Base-by-base conservation (phyloP, 1,284 basidiomycete genomes). In the Malassezia globosa region DNA sequence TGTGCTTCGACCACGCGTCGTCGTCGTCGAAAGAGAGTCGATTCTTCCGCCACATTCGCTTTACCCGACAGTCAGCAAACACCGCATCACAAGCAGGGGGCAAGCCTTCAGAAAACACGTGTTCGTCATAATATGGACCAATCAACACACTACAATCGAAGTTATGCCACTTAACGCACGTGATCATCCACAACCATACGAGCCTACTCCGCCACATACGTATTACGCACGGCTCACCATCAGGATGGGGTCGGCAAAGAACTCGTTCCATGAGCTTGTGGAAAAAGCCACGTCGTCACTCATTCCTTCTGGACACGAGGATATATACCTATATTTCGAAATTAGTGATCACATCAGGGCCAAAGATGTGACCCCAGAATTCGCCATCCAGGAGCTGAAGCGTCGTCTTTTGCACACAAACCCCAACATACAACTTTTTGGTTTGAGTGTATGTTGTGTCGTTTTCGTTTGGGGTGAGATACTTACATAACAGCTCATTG, bases 311-410 rank as follows among this genome's bases (percentile, higher is more conserved):
- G 42, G 74, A 69, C 61, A 74, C 16, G 87, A 92, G 72, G 89
- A 96, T 72, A 90, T 96, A 37, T 86, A 87, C 2, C 78, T 89
- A 58, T 88, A 87, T 65, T 82, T 97, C 55, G 89, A 96, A 70
- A 87, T 96, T 76, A 89, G 87, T 59, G 92, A 97, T 74, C 83
- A 92, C 74, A 62, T 99, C 68, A 81, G 89, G 48, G 87, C 88
- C 14, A 92, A 92, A 75, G 81, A 84, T 35, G 84, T 85, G 0
- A 79, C 80, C 21, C 82, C 89, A 8, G 85, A 85, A 72, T 82
- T 85, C 54, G 85, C 92, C 1, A 85, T 90, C 82, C 83, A 84
- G 55, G 81, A 84, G 29, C 77, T 99, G 64, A 89, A 90, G 73
- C 79, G 82, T 27, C 79, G 92, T 34, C 75, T 97, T 40, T 82